phyloP scores from a whole-genome alignment of 2,329 filamentous ascomycete genomes.

The Teratosphaeriaceae sp. region DNA sequence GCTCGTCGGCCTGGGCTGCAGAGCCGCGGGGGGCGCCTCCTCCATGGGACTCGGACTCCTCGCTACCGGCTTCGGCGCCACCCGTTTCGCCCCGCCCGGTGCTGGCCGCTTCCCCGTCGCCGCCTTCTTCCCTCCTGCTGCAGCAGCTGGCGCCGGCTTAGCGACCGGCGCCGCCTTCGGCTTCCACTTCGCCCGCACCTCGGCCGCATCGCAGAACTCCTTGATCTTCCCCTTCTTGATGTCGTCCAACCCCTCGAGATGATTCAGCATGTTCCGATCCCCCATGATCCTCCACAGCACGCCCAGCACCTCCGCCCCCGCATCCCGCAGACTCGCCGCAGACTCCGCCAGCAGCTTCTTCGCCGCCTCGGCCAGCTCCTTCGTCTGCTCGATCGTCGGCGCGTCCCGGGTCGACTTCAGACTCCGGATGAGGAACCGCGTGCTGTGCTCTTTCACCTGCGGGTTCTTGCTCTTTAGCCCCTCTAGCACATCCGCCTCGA shows the following conservation, averaged over 20 bases:
- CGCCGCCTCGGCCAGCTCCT: conserved; percentile 74
- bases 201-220: conserved; percentile 75
- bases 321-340: conserved; percentile 75
- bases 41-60: conserved; percentile 35
- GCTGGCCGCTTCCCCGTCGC: conserved; percentile 35
- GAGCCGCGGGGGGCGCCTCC: conserved; percentile 45
- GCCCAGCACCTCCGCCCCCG: conserved; percentile 85
- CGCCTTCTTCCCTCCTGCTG: conserved; percentile 44
- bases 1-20: conserved; percentile 54
- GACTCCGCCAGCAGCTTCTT: conserved; percentile 90
- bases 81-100: conserved; percentile 39
- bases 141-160: conserved; percentile 49
- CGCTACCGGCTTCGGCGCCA: conserved; percentile 29
- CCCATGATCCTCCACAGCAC: conserved; percentile 99
- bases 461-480: conserved; percentile 93
- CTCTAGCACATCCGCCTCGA: conserved; percentile 81
- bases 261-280: conserved; percentile 88
- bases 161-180: conserved; percentile 68
- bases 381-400: conserved; percentile 76
- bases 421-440: conserved; percentile 87
- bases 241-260: conserved; percentile 87
- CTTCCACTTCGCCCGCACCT: conserved; percentile 86
- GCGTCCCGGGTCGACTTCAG: conserved; percentile 76
- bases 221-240: conserved; percentile 95
- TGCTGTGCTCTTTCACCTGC: conserved; percentile 91